These are phyloP conservation scores for Byssochlamys sp. DNA, from an alignment of 2,329 filamentous ascomycete genomes.

Conservation along the genomic window DNA sequence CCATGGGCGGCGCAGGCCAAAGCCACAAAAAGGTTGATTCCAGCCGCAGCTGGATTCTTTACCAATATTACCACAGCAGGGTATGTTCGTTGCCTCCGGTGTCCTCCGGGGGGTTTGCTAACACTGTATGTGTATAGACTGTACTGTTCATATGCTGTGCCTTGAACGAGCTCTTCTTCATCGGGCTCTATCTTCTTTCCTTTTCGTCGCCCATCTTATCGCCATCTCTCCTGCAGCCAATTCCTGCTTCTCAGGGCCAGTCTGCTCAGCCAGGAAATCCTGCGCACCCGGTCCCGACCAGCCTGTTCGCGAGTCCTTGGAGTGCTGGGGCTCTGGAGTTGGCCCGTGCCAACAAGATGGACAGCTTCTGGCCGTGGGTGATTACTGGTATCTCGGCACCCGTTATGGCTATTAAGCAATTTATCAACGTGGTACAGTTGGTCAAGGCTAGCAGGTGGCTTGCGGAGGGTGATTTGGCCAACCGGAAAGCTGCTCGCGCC, in stretches of 20 bases:
- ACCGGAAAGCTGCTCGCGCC: slow-evolving; percentile 45
- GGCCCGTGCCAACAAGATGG: slow-evolving; percentile 87
- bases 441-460: slow-evolving; percentile 87
- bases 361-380: slow-evolving; percentile 66
- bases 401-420: slow-evolving; percentile 83
- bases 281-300: slow-evolving; percentile 56
- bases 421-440: slow-evolving; percentile 88
- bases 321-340: slow-evolving; percentile 86
- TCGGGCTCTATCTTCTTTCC: slow-evolving; percentile 91
- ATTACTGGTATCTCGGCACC: slow-evolving; percentile 71
- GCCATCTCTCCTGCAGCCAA: slow-evolving; percentile 64
- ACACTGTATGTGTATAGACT: slow-evolving; percentile 43
- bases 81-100: slow-evolving; percentile 43
- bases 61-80: slow-evolving; percentile 95
- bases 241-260: slow-evolving; percentile 45
- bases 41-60: slow-evolving; percentile 76
- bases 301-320: slow-evolving; percentile 80
- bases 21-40: slow-evolving; percentile 93
- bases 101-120: slow-evolving; percentile 6
- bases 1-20: slow-evolving; percentile 67
- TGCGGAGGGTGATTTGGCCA: slow-evolving; percentile 74
- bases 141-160: slow-evolving; percentile 86
- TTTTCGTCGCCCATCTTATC: slow-evolving; percentile 87
- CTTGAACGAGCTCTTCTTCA: slow-evolving; percentile 94
- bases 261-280: slow-evolving; percentile 57